Evolutionary conservation across 169 alveolate species (phyloP).

Genomic region (Cryptosporidium ryanae): DNA sequence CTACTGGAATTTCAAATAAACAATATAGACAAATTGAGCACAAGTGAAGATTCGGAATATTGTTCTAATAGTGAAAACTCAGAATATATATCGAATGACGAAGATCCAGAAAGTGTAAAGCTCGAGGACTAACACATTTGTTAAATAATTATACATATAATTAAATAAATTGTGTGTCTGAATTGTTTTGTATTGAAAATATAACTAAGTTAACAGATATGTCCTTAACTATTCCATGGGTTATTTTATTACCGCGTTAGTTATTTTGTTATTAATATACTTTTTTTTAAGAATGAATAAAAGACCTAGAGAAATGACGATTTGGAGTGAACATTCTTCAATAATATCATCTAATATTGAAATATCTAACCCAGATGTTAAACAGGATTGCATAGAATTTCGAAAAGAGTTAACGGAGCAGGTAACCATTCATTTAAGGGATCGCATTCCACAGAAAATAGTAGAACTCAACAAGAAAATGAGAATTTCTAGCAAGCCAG

Average conservation of each 20-base stretch:
- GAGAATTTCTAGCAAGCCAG: constrained; percentile 78
- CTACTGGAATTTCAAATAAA: constrained; percentile 37
- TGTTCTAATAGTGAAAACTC: constrained; percentile 1
- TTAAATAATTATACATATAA: too few species aligned
- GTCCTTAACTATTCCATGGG: not conserved
- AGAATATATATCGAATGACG: too few species aligned
- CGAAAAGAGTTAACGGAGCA: constrained; percentile 85
- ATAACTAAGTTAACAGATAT: too few species aligned
- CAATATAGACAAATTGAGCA: not conserved
- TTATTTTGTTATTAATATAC: not conserved
- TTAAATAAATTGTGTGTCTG: too few species aligned
- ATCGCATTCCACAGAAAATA: constrained; percentile 88
- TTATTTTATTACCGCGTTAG: constrained; percentile 20
- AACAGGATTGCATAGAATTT: constrained; percentile 83
- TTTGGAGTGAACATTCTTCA: constrained; percentile 59
- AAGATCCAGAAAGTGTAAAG: too few species aligned
- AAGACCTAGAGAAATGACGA: constrained; percentile 33
- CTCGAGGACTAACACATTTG: too few species aligned
- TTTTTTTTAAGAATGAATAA: constrained; percentile 18
- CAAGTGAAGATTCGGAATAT: constrained; percentile 9
- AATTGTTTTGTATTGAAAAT: too few species aligned
- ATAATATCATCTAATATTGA: constrained; percentile 79
- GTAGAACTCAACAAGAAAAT: constrained; percentile 83
- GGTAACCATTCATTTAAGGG: constrained; percentile 85
- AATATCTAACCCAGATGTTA: constrained; percentile 82